These are phyloP conservation scores for Naganishia antarctica DNA, from an alignment of 768 basidiomycete genomes.

Conservation along the genomic window DNA sequence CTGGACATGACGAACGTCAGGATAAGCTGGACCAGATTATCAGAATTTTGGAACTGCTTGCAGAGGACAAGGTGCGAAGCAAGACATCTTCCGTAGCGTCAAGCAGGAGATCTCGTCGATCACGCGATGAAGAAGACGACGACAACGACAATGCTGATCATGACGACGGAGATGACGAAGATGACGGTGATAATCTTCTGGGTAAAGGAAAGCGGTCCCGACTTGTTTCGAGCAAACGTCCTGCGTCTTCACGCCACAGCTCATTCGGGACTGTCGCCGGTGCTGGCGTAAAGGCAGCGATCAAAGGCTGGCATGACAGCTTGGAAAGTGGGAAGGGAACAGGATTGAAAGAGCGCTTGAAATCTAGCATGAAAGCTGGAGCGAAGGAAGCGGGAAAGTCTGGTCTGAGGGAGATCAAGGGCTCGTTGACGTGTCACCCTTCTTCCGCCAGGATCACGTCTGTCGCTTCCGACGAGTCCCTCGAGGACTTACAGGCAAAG, in stretches of 20 bases:
- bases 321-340: not conserved
- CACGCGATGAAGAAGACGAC: not conserved
- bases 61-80: not conserved
- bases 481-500: not conserved
- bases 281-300: not conserved
- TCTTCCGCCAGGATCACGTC: not conserved
- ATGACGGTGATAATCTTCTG: not conserved
- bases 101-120: not conserved
- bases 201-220: not conserved
- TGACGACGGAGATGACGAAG: not conserved
- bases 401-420: not conserved
- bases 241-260: not conserved
- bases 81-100: not conserved
- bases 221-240: not conserved
- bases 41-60: not conserved
- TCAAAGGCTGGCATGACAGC: not conserved
- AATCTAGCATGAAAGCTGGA: slow-evolving; percentile 2
- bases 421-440: not conserved
- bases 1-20: not conserved
- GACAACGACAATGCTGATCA: not conserved
- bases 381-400: not conserved
- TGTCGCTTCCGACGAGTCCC: not conserved
- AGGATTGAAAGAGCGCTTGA: not conserved
- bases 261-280: not conserved
- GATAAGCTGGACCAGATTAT: slow-evolving; percentile 9